A percentile compares a stretch with the other conserved stretches of the same genome.
phyloP scores from a whole-genome alignment of 192 early-diverging fungal species.

The Rhizophagus sp. region DNA sequence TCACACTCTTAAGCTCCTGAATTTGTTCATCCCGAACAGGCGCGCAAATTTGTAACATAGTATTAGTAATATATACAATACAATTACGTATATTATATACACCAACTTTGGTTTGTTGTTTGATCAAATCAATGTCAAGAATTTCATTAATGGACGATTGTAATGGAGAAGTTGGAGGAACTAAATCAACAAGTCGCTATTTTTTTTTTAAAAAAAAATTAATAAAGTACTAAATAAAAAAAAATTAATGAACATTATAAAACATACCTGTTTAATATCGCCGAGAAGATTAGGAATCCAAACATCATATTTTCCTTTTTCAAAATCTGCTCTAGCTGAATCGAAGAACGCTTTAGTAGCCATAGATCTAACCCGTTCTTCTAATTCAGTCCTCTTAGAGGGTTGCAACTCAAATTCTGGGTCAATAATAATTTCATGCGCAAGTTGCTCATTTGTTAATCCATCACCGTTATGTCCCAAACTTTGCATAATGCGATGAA shows the following conservation, averaged over 20 bases:
- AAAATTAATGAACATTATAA: neutral
- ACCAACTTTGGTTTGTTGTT: conserved; percentile 61
- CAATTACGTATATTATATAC: conserved; percentile 55
- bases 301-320: conserved; percentile 41
- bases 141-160: conserved; percentile 59
- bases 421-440: conserved; percentile 75
- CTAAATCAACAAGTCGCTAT: conserved; percentile 68
- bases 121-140: conserved; percentile 68
- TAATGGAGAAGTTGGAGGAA: conserved; percentile 54
- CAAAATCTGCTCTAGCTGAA: conserved; percentile 60
- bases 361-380: conserved; percentile 56
- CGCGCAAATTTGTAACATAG: conserved; percentile 75
- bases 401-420: conserved; percentile 65
- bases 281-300: conserved; percentile 55
- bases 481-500: conserved; percentile 35
- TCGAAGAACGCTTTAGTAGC: conserved; percentile 77
- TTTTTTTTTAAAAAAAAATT: conserved; percentile 12
- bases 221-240: neutral
- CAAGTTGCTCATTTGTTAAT: conserved; percentile 66
- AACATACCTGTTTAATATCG: conserved; percentile 59
- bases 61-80: conserved; percentile 49
- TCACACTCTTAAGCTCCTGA: conserved; percentile 36
- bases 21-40: conserved; percentile 68
- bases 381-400: conserved; percentile 44
- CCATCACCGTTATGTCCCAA: conserved; percentile 34